A percentile compares a stretch with the other conserved stretches of the same genome.
Evolutionary conservation across 768 basidiomycete species (phyloP).

Genomic region (Boletus huronensis): DNA sequence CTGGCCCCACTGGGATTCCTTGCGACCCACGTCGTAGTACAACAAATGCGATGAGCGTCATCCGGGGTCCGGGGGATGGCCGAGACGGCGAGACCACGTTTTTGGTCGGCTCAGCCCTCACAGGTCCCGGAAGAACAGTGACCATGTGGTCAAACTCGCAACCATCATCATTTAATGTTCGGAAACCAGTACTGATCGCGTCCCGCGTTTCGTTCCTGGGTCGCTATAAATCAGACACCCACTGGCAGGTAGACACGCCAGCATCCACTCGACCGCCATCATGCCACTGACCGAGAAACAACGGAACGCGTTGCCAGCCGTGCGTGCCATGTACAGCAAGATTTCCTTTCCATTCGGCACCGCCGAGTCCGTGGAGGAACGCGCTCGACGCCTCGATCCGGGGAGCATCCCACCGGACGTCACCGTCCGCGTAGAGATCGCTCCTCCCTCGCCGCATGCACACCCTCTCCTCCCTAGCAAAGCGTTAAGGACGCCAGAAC

Average conservation of each 20-base stretch:
- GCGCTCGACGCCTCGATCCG: background rate
- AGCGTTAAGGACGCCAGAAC: constrained; percentile 14
- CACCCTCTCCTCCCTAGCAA: background rate
- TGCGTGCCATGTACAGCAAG: background rate
- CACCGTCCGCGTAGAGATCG: constrained; percentile 14
- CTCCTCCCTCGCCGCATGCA: constrained; percentile 6
- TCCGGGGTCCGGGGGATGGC: background rate
- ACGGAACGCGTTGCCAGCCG: constrained; percentile 1
- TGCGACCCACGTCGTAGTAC: background rate
- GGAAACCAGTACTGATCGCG: background rate
- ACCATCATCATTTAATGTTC: background rate
- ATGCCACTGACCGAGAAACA: constrained; percentile 17
- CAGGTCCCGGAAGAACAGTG: background rate
- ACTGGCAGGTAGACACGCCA: background rate
- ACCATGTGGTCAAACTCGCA: background rate
- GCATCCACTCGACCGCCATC: background rate
- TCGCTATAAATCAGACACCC: background rate
- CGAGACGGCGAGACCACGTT: background rate
- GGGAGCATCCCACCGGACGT: constrained; percentile 11
- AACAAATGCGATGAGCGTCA: background rate
- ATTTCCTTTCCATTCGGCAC: background rate
- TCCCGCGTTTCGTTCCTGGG: background rate
- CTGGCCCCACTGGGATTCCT: background rate
- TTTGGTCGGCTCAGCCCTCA: background rate
- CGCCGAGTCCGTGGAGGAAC: constrained; percentile 14